phyloP scores from a whole-genome alignment of 257 asterid genomes.

The Salvia rosmarinus region DNA sequence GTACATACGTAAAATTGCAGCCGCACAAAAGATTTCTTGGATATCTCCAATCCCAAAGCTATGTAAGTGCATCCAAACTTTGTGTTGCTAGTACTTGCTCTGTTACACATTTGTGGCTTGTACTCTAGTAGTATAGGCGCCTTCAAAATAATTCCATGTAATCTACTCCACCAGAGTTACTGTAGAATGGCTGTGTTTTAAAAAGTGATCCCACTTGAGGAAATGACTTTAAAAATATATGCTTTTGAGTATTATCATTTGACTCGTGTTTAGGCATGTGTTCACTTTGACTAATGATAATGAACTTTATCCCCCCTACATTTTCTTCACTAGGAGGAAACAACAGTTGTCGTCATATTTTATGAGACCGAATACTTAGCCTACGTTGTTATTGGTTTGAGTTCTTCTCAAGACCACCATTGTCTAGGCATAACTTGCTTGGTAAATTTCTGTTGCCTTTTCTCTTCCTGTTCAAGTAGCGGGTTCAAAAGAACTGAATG shows the following conservation, averaged over 20 bases:
- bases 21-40: conserved; percentile 97
- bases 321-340: neutral
- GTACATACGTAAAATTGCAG: conserved; percentile 87
- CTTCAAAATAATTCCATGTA: conserved; percentile 4
- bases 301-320: neutral
- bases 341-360: neutral
- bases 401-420: too few relatives aligned
- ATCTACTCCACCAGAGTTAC: neutral
- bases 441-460: neutral
- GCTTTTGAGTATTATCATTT: neutral
- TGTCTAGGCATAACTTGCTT: neutral
- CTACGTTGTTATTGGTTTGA: neutral
- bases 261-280: neutral
- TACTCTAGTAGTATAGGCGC: neutral
- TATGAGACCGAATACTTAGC: neutral
- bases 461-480: neutral
- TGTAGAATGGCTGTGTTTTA: neutral
- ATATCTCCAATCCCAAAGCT: conserved; percentile 96
- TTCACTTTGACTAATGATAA: neutral
- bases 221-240: neutral
- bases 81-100: neutral
- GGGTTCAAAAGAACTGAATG: neutral
- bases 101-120: neutral
- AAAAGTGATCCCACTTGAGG: neutral
- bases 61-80: conserved; percentile 65